Conservation (phyloP, 768 basidiomycete genomes). For the Lactifluus piperatus region DNA sequence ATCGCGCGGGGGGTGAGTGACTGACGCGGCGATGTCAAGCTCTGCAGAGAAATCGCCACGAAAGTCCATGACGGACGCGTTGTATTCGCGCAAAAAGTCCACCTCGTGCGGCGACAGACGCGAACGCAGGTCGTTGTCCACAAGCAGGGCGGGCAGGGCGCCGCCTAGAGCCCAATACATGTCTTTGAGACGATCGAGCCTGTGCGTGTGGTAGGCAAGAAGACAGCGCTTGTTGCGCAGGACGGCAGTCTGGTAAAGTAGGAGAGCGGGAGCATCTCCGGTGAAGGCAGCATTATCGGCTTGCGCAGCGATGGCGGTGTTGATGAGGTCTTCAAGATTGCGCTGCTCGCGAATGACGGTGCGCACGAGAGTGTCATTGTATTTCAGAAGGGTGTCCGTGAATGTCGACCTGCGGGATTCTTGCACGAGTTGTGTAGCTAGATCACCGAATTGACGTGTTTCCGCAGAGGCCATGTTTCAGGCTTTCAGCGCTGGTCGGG, state of each 20-base stretch:
- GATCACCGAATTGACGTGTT: conserved; percentile 69
- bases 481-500: too few species aligned
- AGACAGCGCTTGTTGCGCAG: conserved; percentile 93
- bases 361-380: conserved; percentile 84
- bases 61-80: conserved; percentile 72
- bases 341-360: conserved; percentile 86
- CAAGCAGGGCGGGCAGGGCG: conserved; percentile 75
- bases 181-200: conserved; percentile 74
- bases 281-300: conserved; percentile 30
- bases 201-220: conserved; percentile 85
- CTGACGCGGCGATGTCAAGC: conserved; percentile 78
- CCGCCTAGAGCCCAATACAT: conserved; percentile 89
- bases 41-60: conserved; percentile 79
- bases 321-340: conserved; percentile 57
- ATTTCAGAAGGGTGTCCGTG: conserved; percentile 79
- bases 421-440: conserved; percentile 77
- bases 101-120: conserved; percentile 75
- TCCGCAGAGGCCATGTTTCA: conserved; percentile 33
- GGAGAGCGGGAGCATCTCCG: conserved; percentile 50
- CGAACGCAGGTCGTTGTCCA: conserved; percentile 54
- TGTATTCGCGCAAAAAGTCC: conserved; percentile 79
- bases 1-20: conserved; percentile 80
- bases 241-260: conserved; percentile 85
- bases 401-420: conserved; percentile 82
- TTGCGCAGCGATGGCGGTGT: conserved; percentile 30